These are phyloP conservation scores for Medicago ruthenica DNA, from an alignment of 306 rosid genomes.

Conservation along the genomic window DNA sequence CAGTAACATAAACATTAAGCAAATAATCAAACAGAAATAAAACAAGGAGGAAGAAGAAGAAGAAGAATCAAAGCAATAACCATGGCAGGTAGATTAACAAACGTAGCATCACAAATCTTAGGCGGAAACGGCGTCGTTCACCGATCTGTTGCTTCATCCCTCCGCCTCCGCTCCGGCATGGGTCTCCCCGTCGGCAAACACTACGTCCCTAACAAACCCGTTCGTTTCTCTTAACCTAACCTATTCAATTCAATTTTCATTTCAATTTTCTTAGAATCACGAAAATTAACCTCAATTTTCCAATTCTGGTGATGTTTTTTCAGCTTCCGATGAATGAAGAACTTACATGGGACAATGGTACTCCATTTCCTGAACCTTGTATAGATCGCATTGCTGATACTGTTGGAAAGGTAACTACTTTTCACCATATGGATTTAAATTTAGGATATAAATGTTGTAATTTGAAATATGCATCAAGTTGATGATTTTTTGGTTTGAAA, in stretches of 20 bases:
- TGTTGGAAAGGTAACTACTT: conserved; percentile 69
- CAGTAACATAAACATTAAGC: neutral
- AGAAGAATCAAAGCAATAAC: conserved; percentile 34
- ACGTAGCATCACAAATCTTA: conserved; percentile 72
- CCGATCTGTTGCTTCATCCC: conserved; percentile 78
- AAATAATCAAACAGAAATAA: neutral
- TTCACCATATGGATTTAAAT: neutral
- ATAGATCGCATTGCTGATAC: conserved; percentile 97
- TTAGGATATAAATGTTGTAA: neutral
- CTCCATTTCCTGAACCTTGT: conserved; percentile 91
- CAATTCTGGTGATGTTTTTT: conserved; percentile 25
- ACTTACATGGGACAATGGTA: conserved; percentile 94
- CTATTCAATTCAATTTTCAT: neutral
- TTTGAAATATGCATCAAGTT: neutral
- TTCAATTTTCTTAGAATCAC: neutral
- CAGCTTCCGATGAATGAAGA: conserved; percentile 84
- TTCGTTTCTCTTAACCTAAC: conserved; percentile 41
- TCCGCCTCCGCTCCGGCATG: conserved; percentile 85
- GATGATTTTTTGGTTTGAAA: conserved; percentile 3
- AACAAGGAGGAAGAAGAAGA: conserved; percentile 14
- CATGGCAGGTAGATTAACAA: conserved; percentile 82
- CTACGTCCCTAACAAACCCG: conserved; percentile 86
- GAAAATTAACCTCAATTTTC: neutral
- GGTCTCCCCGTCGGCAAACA: conserved; percentile 91
- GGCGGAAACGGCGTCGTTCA: conserved; percentile 82